Base-by-base conservation (phyloP, 2,329 filamentous ascomycete genomes). In the Eutypella sp. region DNA sequence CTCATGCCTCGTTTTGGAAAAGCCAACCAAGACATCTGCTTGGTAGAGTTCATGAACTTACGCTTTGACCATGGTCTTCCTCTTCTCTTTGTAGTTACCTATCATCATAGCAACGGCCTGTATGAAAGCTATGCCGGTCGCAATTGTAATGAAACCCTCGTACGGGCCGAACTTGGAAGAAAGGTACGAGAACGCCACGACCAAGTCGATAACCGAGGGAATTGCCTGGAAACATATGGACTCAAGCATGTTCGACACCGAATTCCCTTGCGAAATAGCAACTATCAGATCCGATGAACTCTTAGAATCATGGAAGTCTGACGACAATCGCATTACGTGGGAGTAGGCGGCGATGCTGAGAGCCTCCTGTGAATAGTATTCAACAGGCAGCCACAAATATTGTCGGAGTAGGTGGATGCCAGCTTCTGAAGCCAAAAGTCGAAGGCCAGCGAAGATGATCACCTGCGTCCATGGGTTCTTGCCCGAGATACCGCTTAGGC, bases 261-360 rank as follows among this genome's bases (percentile, higher is more conserved):
- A 71, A 31, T 70, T 70, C 4, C 77, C 77, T 9, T 75, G 74
- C 13, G 73, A 71, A 33, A 82, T 79, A 4, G 78, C 77, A 62
- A 77, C 69, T 58, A 76, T 70, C 55, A 80, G 75, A 51, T 82
- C 78, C 2, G 76, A 79, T 2, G 76, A 76, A 54, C 74, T 81
- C 60, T 81, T 78, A 18, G 76, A 74, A 54, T 82, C 78, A 54
- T 82, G 78, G 46, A 82, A 82, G 52, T 82, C 78, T 19, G 77
- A 78, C 2, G 79, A 81, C 6, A 82, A 71, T 46, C 76, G 74
- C 67, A 82, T 75, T 44, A 81, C 76, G 51, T 82, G 78, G 9
- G 76, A 76, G 56, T 78, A 81, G 2, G 78, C 75, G 4, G 76
- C 77, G 2, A 73, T 69, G 45, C 71, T 74, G 40, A 82, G 64